Evolutionary conservation across 2,329 filamentous ascomycete species (phyloP), one percentile per base, ranked within the genome.

Genomic region (Hymenoscyphus occultus): DNA sequence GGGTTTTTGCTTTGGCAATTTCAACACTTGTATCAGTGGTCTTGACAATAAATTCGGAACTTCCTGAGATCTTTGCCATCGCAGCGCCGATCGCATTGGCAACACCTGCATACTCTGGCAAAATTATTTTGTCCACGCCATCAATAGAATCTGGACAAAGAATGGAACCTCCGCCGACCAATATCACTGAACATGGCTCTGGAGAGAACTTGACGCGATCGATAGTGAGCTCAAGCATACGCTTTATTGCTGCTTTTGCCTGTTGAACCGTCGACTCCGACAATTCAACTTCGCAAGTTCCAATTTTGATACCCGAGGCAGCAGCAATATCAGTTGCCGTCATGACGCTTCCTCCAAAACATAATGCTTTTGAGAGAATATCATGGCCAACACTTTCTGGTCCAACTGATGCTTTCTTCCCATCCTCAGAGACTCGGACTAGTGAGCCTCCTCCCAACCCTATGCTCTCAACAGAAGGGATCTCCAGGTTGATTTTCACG

Each of bases 1-100:
- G 19, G 22, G 45, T 31, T 32, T 39, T 57, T 5, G 56, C 35
- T 9, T 57, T 32, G 5, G n/a, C 56, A 57, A 32, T 39, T 7
- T 57, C 56, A 57, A 7, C 56, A 7, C 56, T 39, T 5, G 56
- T 57, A n/a, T 57, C 56, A 32, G 2, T 28, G 6, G 28, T 39
- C 13, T 57, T 19, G 12, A 39, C 56, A 35, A 57, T 28, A 1
- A 57, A 51, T 1, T 51, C 45, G 7, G 45, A 51, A 51, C 45
- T 51, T 51, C 45, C 45, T 22, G 45, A 51, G 77, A 72, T 64
- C 59, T 70, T 70, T 66, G 54, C 77, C 70, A 68, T 79, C 73
- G 85, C 85, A 0, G 85, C 84, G 2, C 85, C 85, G 1, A 87
- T 81, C 0, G 85, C 84, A 71, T 87, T 87, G 2, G 84, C 84